A percentile compares a stretch with the other conserved stretches of the same genome.
Evolutionary conservation across 2,329 filamentous ascomycete genomes (phyloP).

Genomic region (Grosmannia clavigera): DNA sequence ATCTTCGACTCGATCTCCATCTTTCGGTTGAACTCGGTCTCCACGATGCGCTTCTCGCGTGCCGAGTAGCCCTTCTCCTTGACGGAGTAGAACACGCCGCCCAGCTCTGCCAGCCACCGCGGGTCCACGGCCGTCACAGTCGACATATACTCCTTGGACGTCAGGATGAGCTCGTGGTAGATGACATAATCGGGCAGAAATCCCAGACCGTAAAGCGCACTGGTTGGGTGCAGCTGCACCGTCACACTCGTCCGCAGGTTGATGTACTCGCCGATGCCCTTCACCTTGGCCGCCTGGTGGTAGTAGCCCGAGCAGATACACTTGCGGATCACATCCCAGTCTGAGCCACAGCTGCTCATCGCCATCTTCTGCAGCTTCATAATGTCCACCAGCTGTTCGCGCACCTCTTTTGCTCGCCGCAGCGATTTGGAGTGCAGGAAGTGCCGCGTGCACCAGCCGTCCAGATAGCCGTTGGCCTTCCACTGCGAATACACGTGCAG

Average conservation of each 20-base stretch:
- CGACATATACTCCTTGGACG: slow-evolving; percentile 95
- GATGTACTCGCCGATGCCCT: slow-evolving; percentile 94
- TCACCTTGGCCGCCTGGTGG: slow-evolving; percentile 91
- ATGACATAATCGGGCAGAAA: slow-evolving; percentile 95
- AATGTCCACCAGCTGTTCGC: slow-evolving; percentile 86
- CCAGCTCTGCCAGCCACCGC: slow-evolving; percentile 91
- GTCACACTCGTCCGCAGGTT: slow-evolving; percentile 91
- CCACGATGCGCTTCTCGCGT: slow-evolving; percentile 72
- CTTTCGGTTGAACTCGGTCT: slow-evolving; percentile 82
- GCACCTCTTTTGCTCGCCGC: slow-evolving; percentile 81
- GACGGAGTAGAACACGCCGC: slow-evolving; percentile 92
- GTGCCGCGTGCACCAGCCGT: slow-evolving; percentile 85
- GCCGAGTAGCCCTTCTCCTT: slow-evolving; percentile 95
- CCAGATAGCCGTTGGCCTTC: slow-evolving; percentile 79
- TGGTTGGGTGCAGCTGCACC: slow-evolving; percentile 89
- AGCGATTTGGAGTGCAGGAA: slow-evolving; percentile 94
- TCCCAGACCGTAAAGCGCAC: slow-evolving; percentile 80
- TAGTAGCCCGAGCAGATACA: slow-evolving; percentile 98
- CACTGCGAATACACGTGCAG: slow-evolving; percentile 94
- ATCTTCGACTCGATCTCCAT: slow-evolving; percentile 92
- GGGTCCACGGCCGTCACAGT: slow-evolving; percentile 94
- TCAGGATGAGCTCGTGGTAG: slow-evolving; percentile 95
- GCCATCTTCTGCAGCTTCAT: slow-evolving; percentile 89
- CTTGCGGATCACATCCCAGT: slow-evolving; percentile 91
- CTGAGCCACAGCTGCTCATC: slow-evolving; percentile 79